Base-by-base conservation (phyloP, 257 asterid species). In the Leonotis leonurus region DNA sequence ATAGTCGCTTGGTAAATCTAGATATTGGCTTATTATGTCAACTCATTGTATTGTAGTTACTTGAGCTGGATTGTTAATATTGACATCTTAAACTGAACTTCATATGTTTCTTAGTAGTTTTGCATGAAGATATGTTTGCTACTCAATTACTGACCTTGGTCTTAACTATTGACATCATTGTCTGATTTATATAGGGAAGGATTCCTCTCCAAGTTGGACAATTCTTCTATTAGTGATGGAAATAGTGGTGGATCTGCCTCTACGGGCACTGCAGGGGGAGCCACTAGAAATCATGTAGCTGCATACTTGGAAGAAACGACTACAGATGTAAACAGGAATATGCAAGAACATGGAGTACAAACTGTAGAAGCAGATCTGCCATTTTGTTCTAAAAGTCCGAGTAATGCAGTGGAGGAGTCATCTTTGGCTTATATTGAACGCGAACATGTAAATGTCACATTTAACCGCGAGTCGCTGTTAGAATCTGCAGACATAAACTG, bases 191-290 rank as follows among this genome's bases (percentile, higher is more conserved):
- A 43, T 84, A 89, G 99, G 81, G 97, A 85, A 73, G 99, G 82
- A 62, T 85, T 89, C 70, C 81, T 83, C 58, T 86, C 96, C 56
- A 85, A 79, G 76, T 53, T 79, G 80, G 90, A 75, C 61, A 75
- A 43, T 66, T 64, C 78, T 64, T 65, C 73, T 50, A 60, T 70
- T 33, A 48, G 68, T 56, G 75, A 77, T 12, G 65, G 33, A 32
- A 70, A 73, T 57, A 70, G 21, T 52, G 35, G 58, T 22, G 81
- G 57, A 65, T 35, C 73, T 1, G 80, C 68, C 71, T 75, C 73
- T 40, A 18, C 73, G 18, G 67, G 68, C 58, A 71, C 29, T 57
- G n/a, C n/a, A n/a, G n/a, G n/a, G n/a, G n/a, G n/a, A n/a, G n/a
- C n/a, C n/a, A n/a, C n/a, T n/a, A 68, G 10, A 64, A 60, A 46